A percentile compares a stretch with the other conserved stretches of the same genome.
Evolutionary conservation across 2,329 filamentous ascomycete genomes (phyloP).

Genomic region (Elsinoe batatas): DNA sequence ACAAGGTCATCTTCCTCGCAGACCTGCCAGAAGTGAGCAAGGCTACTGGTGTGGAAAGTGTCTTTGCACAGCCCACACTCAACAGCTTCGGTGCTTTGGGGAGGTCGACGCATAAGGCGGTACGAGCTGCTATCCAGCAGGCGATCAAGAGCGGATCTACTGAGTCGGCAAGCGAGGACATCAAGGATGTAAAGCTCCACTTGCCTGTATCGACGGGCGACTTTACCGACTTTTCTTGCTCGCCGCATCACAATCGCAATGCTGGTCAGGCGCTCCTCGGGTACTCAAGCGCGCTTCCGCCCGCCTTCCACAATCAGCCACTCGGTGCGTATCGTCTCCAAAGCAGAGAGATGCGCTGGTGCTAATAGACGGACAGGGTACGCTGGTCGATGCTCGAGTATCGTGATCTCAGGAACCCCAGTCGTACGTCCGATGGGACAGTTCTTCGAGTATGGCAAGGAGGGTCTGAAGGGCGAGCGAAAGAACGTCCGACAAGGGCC

Average conservation of each 20-base stretch:
- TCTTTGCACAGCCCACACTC: conserved; percentile 31
- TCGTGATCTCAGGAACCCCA: conserved; percentile 41
- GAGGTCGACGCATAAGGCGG: conserved; percentile 25
- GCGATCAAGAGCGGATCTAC: conserved; percentile 24
- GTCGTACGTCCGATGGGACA: conserved; percentile 41
- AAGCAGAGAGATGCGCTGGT: not conserved
- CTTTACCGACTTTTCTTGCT: conserved; percentile 51
- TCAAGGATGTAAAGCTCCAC: conserved; percentile 40
- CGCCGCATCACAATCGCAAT: conserved; percentile 44
- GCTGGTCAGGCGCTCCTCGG: conserved; percentile 35
- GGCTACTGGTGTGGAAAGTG: conserved; percentile 16
- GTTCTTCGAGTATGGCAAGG: conserved; percentile 22
- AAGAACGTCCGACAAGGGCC: conserved; percentile 41
- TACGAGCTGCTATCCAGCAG: conserved; percentile 34
- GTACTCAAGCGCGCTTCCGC: conserved; percentile 30
- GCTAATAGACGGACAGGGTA: conserved; percentile 32
- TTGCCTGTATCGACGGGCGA: conserved; percentile 47
- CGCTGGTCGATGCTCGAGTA: conserved; percentile 44
- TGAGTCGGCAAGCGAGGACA: conserved; percentile 23
- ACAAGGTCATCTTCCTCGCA: conserved; percentile 44
- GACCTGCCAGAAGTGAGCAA: conserved; percentile 13
- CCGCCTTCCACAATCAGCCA: conserved; percentile 41
- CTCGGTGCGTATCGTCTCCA: conserved; percentile 19
- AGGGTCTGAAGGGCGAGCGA: conserved; percentile 34
- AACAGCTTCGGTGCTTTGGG: conserved; percentile 43